Percentiles rank a stretch among this genome's conserved stretches.
These are phyloP conservation scores for Pseudocercospora eumusae DNA, from an alignment of 2,329 filamentous ascomycete genomes.

Conservation along the genomic window DNA sequence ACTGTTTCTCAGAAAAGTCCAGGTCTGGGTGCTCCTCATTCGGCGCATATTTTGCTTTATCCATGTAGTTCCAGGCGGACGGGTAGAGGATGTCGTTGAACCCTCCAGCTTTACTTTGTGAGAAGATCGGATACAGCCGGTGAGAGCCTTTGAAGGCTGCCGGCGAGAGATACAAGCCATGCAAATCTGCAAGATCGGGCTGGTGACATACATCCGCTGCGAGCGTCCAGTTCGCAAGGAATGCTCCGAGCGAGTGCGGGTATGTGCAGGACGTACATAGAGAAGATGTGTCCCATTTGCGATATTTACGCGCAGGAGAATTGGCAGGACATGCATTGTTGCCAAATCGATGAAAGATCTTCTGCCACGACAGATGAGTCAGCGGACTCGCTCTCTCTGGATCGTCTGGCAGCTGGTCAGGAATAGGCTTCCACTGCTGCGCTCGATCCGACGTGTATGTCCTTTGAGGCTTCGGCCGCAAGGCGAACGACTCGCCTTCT, in stretches of 20 bases:
- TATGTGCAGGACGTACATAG: constrained; percentile 65
- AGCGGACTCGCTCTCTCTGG: constrained; percentile 34
- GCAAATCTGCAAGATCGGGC: constrained; percentile 71
- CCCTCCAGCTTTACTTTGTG: constrained; percentile 68
- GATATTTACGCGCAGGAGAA: constrained; percentile 60
- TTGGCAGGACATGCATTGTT: constrained; percentile 61
- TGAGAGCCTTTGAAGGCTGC: constrained; percentile 63
- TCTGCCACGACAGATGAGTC: constrained; percentile 40
- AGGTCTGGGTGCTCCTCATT: constrained; percentile 55
- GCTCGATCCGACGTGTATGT: constrained; percentile 45
- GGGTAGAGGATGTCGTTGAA: constrained; percentile 77
- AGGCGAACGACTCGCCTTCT: constrained; percentile 3
- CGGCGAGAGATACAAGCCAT: constrained; percentile 70
- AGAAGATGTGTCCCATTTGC: constrained; percentile 64
- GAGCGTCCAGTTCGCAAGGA: constrained; percentile 65
- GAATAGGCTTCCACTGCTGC: constrained; percentile 43
- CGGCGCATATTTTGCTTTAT: constrained; percentile 57
- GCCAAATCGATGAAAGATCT: constrained; percentile 46
- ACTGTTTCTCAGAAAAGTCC: constrained; percentile 62
- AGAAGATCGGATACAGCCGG: constrained; percentile 72
- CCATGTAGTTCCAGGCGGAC: constrained; percentile 61
- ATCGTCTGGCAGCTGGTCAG: constrained; percentile 26
- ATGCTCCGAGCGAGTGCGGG: constrained; percentile 67
- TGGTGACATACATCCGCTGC: constrained; percentile 73
- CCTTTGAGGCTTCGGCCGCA: constrained; percentile 22